A percentile compares a stretch with the other conserved stretches of the same genome.
Evolutionary conservation across 306 rosid genomes (phyloP).

Genomic region (Myrica gale): DNA sequence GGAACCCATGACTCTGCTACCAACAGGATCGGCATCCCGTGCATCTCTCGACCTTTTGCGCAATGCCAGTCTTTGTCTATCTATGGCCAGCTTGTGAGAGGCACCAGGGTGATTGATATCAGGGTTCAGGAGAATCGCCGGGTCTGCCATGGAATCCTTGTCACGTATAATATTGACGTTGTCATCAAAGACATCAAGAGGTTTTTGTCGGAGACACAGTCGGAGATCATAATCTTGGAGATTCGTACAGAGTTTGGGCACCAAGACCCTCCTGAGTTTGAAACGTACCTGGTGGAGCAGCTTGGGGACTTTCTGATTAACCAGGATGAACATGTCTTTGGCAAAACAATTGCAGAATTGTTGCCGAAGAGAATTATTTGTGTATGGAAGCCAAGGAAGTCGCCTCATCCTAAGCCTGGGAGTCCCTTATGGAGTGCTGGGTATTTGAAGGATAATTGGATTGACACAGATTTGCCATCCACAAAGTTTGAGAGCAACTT

Average conservation of each 20-base stretch:
- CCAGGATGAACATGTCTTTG: conserved; percentile 64
- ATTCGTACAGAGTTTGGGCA: conserved; percentile 79
- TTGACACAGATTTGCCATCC: conserved; percentile 80
- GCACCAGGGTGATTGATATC: conserved; percentile 62
- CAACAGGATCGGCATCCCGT: conserved; percentile 67
- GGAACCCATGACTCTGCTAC: conserved; percentile 95
- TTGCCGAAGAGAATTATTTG: conserved; percentile 73
- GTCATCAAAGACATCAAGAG: conserved; percentile 57
- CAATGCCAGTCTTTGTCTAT: conserved; percentile 80
- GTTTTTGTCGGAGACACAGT: conserved; percentile 57
- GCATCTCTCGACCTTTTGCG: conserved; percentile 81
- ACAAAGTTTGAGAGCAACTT: conserved; percentile 78
- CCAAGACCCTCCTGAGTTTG: conserved; percentile 73
- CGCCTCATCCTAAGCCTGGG: conserved; percentile 58
- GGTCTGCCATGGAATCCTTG: conserved; percentile 78
- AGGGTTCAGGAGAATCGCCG: conserved; percentile 62
- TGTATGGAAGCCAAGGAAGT: conserved; percentile 82
- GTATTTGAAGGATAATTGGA: conserved; percentile 73
- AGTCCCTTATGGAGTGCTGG: conserved; percentile 65
- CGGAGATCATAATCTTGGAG: conserved; percentile 74
- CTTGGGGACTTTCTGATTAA: conserved; percentile 63
- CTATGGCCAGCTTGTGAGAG: conserved; percentile 59
- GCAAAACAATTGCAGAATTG: conserved; percentile 54
- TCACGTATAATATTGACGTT: conserved; percentile 57
- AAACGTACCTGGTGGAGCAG: conserved; percentile 57